phyloP scores from a whole-genome alignment of 1,139 yeast genomes.

The Zygoascus hellenicus region DNA sequence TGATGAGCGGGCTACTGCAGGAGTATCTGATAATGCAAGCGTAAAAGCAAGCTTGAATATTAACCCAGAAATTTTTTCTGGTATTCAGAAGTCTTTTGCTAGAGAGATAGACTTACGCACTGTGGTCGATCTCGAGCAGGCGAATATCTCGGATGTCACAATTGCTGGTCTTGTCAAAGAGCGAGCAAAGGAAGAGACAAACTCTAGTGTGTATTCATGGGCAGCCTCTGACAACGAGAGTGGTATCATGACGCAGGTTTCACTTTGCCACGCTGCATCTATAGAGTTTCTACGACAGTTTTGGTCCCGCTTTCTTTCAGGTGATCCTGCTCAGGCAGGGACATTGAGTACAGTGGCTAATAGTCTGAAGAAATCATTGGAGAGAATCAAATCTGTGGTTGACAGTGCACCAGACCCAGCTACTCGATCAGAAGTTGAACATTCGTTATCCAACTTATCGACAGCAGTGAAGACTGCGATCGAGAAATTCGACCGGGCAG shows the following conservation, averaged over 20 bases:
- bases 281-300: conserved; percentile 67
- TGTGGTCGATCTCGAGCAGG: conserved; percentile 19
- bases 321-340: conserved; percentile 47
- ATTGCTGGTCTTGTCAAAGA: conserved; percentile 20
- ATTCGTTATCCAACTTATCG: conserved; percentile 36
- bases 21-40: conserved; percentile 6
- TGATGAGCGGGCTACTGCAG: conserved; percentile 7
- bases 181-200: conserved; percentile 22
- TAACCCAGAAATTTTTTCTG: conserved; percentile 13
- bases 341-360: conserved; percentile 43
- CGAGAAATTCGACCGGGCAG: conserved; percentile 33
- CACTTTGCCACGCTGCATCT: conserved; percentile 56
- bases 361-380: conserved; percentile 44
- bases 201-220: conserved; percentile 14
- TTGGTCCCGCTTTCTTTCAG: conserved; percentile 57
- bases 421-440: conserved; percentile 23
- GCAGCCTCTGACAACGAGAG: conserved; percentile 16
- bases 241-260: conserved; percentile 25
- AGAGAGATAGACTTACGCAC: conserved; percentile 21
- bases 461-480: conserved; percentile 39
- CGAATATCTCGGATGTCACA: conserved; percentile 23
- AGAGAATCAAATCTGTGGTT: conserved; percentile 39
- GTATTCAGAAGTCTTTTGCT: conserved; percentile 20
- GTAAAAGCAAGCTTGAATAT: background rate
- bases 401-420: conserved; percentile 26